Conservation (phyloP, 2,329 filamentous ascomycete genomes). For the Pseudogymnoascus sp. region DNA sequence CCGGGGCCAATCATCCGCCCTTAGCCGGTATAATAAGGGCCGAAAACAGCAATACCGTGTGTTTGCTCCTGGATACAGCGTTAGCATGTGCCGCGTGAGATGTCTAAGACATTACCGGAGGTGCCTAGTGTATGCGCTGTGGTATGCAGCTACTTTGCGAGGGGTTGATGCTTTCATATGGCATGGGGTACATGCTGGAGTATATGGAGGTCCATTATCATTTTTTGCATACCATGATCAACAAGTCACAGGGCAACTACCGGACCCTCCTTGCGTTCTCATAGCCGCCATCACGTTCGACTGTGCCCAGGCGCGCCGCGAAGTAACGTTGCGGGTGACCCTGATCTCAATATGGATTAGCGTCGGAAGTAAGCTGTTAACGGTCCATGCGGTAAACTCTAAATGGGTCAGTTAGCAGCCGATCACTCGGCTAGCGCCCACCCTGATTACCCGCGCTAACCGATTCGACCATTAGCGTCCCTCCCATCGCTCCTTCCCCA, state of each 20-base stretch:
- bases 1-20: not conserved
- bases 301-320: not conserved
- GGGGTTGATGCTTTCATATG: not conserved
- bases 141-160: not conserved
- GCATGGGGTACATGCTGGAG: not conserved
- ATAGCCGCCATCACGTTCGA: not conserved
- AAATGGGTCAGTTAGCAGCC: not conserved
- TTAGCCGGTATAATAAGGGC: not conserved
- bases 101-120: not conserved
- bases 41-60: not conserved
- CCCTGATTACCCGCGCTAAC: not conserved
- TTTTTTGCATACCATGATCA: not conserved
- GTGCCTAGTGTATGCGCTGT: not conserved
- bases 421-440: not conserved
- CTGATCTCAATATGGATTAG: not conserved
- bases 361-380: not conserved
- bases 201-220: not conserved
- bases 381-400: not conserved
- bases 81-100: not conserved
- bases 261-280: not conserved
- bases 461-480: not conserved
- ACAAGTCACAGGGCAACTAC: slow-evolving; percentile 1
- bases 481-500: not conserved
- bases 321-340: slow-evolving; percentile 8
- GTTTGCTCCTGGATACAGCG: not conserved